Evolutionary conservation across 371 early-diverging fungal species (phyloP).

Genomic region (Mucor irregularis): DNA sequence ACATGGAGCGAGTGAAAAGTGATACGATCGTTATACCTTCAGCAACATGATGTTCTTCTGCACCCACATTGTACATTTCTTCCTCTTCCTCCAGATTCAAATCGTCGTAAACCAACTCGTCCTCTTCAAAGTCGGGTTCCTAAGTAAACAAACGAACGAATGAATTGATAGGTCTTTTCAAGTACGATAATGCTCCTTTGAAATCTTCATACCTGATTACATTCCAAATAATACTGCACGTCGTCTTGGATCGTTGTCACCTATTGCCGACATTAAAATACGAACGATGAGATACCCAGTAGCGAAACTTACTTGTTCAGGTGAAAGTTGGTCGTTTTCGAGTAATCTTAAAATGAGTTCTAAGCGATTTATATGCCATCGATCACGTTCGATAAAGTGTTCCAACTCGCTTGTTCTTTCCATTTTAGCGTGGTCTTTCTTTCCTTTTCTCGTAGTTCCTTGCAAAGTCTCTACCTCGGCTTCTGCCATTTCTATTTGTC

Average conservation of each 20-base stretch:
- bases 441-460: constrained; percentile 72
- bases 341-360: constrained; percentile 90
- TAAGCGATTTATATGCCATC: constrained; percentile 85
- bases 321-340: constrained; percentile 86
- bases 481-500: constrained; percentile 90
- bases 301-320: constrained; percentile 53
- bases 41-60: constrained; percentile 41
- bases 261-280: constrained; percentile 6
- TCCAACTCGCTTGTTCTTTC: constrained; percentile 76
- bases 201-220: constrained; percentile 71
- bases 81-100: constrained; percentile 90
- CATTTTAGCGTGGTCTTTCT: constrained; percentile 75
- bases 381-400: constrained; percentile 82
- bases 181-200: too few relatives aligned
- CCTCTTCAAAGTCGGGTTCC: constrained; percentile 90
- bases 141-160: too few relatives aligned
- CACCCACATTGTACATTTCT: constrained; percentile 67
- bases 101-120: constrained; percentile 93
- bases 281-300: background rate
- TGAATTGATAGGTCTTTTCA: too few relatives aligned
- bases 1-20: background rate
- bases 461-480: constrained; percentile 86
- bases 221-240: constrained; percentile 89
- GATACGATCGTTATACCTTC: constrained; percentile 24
- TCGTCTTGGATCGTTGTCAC: constrained; percentile 56